Evolutionary conservation across 2,329 filamentous ascomycete genomes (phyloP).

Genomic region (Pestalotiopsis sp.): DNA sequence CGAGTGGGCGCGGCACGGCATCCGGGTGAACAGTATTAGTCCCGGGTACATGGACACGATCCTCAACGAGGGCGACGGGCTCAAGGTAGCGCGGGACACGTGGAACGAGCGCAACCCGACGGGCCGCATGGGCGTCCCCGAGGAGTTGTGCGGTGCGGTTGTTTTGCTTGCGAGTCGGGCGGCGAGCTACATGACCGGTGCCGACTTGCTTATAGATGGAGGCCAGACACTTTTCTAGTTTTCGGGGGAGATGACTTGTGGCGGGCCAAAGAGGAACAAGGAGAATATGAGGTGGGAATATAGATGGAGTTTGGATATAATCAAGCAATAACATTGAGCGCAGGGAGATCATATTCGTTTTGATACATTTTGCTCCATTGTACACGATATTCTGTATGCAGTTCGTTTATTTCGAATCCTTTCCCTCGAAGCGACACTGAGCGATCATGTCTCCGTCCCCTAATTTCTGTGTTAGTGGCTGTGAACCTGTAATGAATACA

Average conservation of each 20-base stretch:
- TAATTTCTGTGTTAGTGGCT: too few relatives aligned
- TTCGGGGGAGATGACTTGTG: neutral
- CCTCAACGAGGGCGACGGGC: constrained; percentile 65
- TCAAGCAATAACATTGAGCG: too few relatives aligned
- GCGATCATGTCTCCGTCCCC: too few relatives aligned
- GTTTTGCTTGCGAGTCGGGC: constrained; percentile 63
- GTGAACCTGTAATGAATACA: too few relatives aligned
- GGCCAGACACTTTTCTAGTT: constrained; percentile 38
- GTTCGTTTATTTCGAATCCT: too few relatives aligned
- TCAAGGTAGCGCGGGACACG: constrained; percentile 52
- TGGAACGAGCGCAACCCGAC: constrained; percentile 60
- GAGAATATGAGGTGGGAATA: too few relatives aligned
- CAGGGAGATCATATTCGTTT: too few relatives aligned
- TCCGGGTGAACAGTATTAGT: constrained; percentile 71
- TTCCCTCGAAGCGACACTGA: too few relatives aligned
- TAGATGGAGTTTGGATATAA: too few relatives aligned
- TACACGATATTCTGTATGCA: too few relatives aligned
- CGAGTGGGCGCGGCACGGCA: constrained; percentile 73
- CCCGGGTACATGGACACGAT: constrained; percentile 81
- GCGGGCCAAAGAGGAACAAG: neutral
- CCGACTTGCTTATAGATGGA: constrained; percentile 68
- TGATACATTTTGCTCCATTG: too few relatives aligned
- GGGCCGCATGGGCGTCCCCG: constrained; percentile 65
- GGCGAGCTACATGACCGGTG: constrained; percentile 69
- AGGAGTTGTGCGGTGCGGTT: constrained; percentile 65